These are phyloP conservation scores for Acanthamoeba castellanii DNA, from an alignment of 208 protist genomes.

Conservation along the genomic window DNA sequence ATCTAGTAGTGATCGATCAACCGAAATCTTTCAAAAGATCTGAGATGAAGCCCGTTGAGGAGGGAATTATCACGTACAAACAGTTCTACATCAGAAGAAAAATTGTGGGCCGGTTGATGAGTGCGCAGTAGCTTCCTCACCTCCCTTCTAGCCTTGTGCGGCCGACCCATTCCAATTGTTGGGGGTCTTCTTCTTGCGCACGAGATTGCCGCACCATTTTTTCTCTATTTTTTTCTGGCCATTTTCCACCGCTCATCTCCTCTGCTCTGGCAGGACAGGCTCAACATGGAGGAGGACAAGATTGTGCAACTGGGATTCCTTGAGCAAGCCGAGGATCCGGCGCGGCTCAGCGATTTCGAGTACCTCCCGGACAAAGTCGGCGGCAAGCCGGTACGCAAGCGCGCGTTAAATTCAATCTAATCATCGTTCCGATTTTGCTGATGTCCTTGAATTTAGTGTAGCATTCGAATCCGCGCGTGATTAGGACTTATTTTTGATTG, in stretches of 20 bases:
- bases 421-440: neutral
- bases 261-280: too few species aligned
- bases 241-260: too few species aligned
- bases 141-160: neutral
- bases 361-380: slow-evolving; percentile 50
- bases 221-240: neutral
- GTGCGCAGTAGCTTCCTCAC: neutral
- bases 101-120: neutral
- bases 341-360: neutral
- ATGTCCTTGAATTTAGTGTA: too few species aligned
- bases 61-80: neutral
- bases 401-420: neutral
- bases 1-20: neutral
- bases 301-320: slow-evolving; percentile 30
- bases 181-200: neutral
- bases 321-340: neutral
- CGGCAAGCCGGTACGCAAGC: slow-evolving; percentile 31
- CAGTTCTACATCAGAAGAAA: neutral
- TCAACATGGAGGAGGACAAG: slow-evolving; percentile 11
- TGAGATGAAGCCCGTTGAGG: neutral
- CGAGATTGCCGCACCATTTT: neutral
- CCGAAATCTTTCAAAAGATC: too few species aligned
- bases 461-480: too few species aligned
- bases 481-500: too few species aligned
- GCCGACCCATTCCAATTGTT: neutral